Conservation (phyloP, 768 basidiomycete species). For the Boletus fagicola region DNA sequence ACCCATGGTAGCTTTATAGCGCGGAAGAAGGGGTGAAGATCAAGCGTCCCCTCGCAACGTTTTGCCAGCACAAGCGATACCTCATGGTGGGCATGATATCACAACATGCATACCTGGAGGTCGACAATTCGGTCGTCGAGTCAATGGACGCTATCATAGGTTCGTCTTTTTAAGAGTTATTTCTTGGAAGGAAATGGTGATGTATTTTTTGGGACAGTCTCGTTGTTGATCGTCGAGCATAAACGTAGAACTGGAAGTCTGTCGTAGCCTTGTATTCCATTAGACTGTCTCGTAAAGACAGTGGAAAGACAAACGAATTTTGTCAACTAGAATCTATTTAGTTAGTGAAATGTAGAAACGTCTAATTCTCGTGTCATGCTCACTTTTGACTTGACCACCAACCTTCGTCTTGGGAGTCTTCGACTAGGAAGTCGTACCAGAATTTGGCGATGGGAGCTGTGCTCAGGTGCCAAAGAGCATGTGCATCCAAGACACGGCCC, state of each 20-base stretch:
- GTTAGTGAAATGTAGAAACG: slow-evolving; percentile 6
- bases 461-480: slow-evolving; percentile 88
- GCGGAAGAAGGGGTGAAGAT: slow-evolving; percentile 28
- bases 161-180: slow-evolving; percentile 13
- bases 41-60: slow-evolving; percentile 34
- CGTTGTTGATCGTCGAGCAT: slow-evolving; percentile 33
- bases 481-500: slow-evolving; percentile 78
- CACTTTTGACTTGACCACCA: slow-evolving; percentile 52
- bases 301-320: neutral
- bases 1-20: slow-evolving; percentile 24
- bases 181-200: neutral
- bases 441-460: slow-evolving; percentile 73
- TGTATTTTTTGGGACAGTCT: slow-evolving; percentile 22
- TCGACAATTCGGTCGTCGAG: slow-evolving; percentile 32
- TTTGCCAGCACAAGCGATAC: slow-evolving; percentile 35
- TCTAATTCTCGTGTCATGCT: slow-evolving; percentile 7
- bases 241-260: slow-evolving; percentile 22
- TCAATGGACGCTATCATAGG: slow-evolving; percentile 38
- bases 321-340: slow-evolving; percentile 16
- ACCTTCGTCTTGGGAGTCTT: slow-evolving; percentile 67
- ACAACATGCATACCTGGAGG: slow-evolving; percentile 36
- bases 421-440: slow-evolving; percentile 85
- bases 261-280: slow-evolving; percentile 2
- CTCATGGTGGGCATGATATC: slow-evolving; percentile 36
- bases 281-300: neutral